A percentile compares a stretch with the other conserved stretches of the same genome.
Conservation (phyloP, 495 filamentous ascomycete species). For the Penicillium robsamsonii region DNA sequence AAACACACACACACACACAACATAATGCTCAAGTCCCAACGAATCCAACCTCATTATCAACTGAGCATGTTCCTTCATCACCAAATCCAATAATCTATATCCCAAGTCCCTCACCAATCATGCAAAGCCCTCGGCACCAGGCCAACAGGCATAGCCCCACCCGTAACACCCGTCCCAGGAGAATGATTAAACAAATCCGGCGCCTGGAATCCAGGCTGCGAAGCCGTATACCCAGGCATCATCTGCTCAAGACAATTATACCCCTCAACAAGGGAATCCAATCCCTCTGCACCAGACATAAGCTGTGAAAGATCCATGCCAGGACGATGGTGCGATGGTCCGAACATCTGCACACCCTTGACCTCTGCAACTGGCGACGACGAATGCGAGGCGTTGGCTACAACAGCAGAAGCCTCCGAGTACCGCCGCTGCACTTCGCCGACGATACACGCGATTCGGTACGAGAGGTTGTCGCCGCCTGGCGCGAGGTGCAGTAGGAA, state of each 20-base stretch:
- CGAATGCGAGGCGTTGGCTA: conserved; percentile 15
- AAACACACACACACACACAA: background rate
- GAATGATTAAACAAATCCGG: conserved; percentile 19
- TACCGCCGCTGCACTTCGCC: conserved; percentile 32
- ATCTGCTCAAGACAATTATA: conserved; percentile 29
- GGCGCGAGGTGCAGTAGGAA: conserved; percentile 40
- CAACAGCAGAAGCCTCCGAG: conserved; percentile 17
- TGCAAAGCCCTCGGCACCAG: conserved; percentile 30
- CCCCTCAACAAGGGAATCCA: conserved; percentile 26
- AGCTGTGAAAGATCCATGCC: conserved; percentile 23
- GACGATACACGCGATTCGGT: conserved; percentile 33
- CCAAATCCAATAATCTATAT: conserved; percentile 4
- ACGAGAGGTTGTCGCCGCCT: conserved; percentile 38
- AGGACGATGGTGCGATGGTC: background rate
- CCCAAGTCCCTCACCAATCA: conserved; percentile 19
- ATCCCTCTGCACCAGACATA: conserved; percentile 15
- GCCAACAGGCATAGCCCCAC: conserved; percentile 29
- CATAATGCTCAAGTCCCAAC: background rate
- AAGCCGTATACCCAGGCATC: conserved; percentile 21
- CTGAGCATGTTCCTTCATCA: background rate
- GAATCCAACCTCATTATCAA: background rate
- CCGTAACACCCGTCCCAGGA: conserved; percentile 17
- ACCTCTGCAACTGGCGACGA: background rate
- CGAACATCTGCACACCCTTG: conserved; percentile 1
- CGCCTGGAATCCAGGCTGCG: conserved; percentile 14